Conservation (phyloP, 495 filamentous ascomycete genomes). For the Neurospora africana region DNA sequence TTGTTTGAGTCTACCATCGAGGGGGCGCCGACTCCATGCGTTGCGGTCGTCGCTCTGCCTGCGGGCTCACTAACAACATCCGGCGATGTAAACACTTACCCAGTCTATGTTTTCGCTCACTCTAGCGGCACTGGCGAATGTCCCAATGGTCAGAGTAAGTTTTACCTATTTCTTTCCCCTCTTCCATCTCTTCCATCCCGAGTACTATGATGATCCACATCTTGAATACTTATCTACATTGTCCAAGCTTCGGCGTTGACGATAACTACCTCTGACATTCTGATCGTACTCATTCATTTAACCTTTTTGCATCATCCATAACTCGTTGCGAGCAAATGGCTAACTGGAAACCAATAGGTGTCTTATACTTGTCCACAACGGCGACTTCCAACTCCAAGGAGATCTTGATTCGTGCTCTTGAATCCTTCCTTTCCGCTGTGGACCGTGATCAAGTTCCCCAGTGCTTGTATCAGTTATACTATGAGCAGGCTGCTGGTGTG, state of each 20-base stretch:
- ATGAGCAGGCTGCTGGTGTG: conserved; percentile 37
- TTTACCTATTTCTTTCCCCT: conserved; percentile 6
- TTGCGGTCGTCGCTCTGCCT: conserved; percentile 64
- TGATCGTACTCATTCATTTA: conserved; percentile 47
- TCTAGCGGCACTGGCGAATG: conserved; percentile 86
- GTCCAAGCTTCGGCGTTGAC: conserved; percentile 74
- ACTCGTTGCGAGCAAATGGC: conserved; percentile 19
- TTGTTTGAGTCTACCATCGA: conserved; percentile 66
- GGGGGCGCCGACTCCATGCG: conserved; percentile 62
- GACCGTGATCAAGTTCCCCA: conserved; percentile 22
- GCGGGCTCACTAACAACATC: conserved; percentile 29
- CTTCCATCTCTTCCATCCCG: conserved; percentile 5
- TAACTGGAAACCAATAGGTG: conserved; percentile 47
- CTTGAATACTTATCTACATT: conserved; percentile 99
- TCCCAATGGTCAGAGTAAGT: conserved; percentile 77
- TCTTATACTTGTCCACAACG: conserved; percentile 56
- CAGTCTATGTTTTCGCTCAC: conserved; percentile 67
- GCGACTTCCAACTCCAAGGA: conserved; percentile 23
- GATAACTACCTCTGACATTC: conserved; percentile 82
- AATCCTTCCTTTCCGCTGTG: conserved; percentile 38
- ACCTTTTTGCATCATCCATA: conserved; percentile 6
- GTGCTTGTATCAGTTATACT: conserved; percentile 52
- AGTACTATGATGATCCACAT: conserved; percentile 65
- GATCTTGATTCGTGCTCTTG: conserved; percentile 45
- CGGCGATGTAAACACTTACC: conserved; percentile 27